Conservation (phyloP, 208 protist genomes). For the Spongospora subterranea region DNA sequence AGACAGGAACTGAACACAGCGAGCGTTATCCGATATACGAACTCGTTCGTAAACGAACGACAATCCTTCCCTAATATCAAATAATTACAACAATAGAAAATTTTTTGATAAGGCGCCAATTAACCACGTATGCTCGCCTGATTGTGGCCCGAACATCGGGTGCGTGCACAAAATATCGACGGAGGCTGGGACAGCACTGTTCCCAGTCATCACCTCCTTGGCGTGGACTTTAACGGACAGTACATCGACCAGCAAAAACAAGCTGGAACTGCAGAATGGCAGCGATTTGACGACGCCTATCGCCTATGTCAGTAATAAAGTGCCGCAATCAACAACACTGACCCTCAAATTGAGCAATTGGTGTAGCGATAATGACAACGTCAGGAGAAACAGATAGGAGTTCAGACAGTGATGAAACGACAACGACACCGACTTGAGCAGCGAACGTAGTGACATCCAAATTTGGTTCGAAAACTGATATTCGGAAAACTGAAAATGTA, state of each 20-base stretch:
- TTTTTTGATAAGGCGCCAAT: background rate
- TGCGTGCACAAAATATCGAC: constrained; percentile 59
- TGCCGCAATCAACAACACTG: too few species aligned
- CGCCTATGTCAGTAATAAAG: too few species aligned
- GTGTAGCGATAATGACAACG: constrained; percentile 51
- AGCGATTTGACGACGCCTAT: too few species aligned
- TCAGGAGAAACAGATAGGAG: background rate
- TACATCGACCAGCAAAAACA: constrained; percentile 57
- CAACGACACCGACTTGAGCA: background rate
- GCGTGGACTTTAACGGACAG: constrained; percentile 60
- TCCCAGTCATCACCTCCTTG: constrained; percentile 4
- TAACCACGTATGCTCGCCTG: constrained; percentile 5
- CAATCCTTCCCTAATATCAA: constrained; percentile 1
- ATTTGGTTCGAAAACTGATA: background rate
- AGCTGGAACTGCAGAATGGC: too few species aligned
- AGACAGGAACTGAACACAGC: constrained; percentile 4
- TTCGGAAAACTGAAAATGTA: background rate
- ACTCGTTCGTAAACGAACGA: constrained; percentile 57
- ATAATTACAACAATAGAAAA: background rate
- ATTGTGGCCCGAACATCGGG: constrained; percentile 63
- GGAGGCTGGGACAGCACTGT: background rate
- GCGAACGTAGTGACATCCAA: background rate
- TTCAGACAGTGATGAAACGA: background rate
- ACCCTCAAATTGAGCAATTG: constrained; percentile 59
- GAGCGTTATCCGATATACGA: constrained; percentile 43